Percentiles rank a stretch among this genome's conserved stretches.
Evolutionary conservation across 768 basidiomycete species (phyloP).

Genomic region (Podaxis sp.): DNA sequence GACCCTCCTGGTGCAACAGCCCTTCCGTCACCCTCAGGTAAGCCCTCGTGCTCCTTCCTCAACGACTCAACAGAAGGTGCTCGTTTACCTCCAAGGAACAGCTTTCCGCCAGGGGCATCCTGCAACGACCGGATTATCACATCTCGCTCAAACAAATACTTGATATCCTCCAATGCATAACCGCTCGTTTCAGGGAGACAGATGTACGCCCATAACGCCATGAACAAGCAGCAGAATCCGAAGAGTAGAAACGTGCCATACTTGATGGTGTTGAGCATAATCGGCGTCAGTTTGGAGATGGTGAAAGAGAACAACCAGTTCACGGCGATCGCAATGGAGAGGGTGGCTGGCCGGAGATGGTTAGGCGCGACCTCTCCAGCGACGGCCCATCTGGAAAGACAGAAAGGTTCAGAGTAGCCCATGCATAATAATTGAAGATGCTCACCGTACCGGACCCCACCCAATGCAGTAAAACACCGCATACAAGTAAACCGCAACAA

Average conservation of each 20-base stretch:
- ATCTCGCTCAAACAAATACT: constrained; percentile 39
- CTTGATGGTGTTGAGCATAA: constrained; percentile 30
- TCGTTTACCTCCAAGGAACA: constrained; percentile 29
- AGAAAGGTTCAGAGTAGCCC: neutral
- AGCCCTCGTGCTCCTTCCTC: neutral
- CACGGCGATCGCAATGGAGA: constrained; percentile 36
- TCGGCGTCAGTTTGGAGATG: constrained; percentile 42
- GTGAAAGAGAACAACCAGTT: constrained; percentile 48
- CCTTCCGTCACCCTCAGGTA: neutral
- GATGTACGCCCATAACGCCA: constrained; percentile 42
- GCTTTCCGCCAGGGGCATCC: constrained; percentile 39
- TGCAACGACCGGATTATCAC: constrained; percentile 33
- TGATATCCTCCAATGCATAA: constrained; percentile 45
- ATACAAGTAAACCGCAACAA: constrained; percentile 45
- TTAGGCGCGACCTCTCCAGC: constrained; percentile 44
- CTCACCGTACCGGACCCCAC: constrained; percentile 37
- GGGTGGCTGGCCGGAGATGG: constrained; percentile 36
- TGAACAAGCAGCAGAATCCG: constrained; percentile 38
- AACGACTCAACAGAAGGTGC: constrained; percentile 26
- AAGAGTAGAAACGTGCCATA: constrained; percentile 43
- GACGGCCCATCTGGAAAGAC: constrained; percentile 31
- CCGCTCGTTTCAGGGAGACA: constrained; percentile 48
- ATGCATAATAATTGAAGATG: neutral
- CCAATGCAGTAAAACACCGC: constrained; percentile 45
- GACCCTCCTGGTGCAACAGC: neutral